Percentiles rank a stretch among this genome's conserved stretches.
Evolutionary conservation across 176 grass and related monocot genomes (phyloP).

Genomic region (Saccharum spontaneum): DNA sequence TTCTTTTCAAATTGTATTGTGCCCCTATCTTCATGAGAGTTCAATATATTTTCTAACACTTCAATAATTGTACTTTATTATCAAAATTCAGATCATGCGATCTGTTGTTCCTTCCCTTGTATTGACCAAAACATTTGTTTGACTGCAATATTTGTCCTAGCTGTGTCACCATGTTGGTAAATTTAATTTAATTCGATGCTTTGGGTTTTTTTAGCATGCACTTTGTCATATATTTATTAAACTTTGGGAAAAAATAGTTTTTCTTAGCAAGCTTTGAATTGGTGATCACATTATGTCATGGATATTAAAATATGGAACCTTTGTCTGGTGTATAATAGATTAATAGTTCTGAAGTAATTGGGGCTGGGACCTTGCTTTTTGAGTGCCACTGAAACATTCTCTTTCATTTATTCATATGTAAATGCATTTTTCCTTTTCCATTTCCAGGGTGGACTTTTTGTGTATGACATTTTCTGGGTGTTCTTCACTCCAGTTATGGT

Average conservation of each 20-base stretch:
- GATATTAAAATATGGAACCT: not conserved
- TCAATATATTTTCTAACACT: not conserved
- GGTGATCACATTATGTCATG: not conserved
- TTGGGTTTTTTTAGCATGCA: not conserved
- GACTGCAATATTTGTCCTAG: not conserved
- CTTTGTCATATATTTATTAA: not conserved
- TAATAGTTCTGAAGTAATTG: not conserved
- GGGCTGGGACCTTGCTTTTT: not conserved
- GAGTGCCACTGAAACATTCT: not conserved
- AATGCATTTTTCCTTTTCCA: not conserved
- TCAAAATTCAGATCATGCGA: not conserved
- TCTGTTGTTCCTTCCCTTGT: not conserved
- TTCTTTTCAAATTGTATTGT: not conserved
- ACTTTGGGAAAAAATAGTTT: not conserved
- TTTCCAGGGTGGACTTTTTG: slow-evolving; percentile 69
- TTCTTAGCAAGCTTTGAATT: not conserved
- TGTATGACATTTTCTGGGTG: slow-evolving; percentile 98
- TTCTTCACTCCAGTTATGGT: slow-evolving; percentile 97
- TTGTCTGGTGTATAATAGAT: not conserved
- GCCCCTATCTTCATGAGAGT: not conserved
- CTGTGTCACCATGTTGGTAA: not conserved
- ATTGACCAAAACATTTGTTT: not conserved
- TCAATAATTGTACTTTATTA: not conserved
- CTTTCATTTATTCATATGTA: not conserved
- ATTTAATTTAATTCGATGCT: not conserved